Percentiles rank a stretch among this genome's conserved stretches.
Evolutionary conservation across 148 eudicot species (phyloP).

Genomic region (Cornus controversa): DNA sequence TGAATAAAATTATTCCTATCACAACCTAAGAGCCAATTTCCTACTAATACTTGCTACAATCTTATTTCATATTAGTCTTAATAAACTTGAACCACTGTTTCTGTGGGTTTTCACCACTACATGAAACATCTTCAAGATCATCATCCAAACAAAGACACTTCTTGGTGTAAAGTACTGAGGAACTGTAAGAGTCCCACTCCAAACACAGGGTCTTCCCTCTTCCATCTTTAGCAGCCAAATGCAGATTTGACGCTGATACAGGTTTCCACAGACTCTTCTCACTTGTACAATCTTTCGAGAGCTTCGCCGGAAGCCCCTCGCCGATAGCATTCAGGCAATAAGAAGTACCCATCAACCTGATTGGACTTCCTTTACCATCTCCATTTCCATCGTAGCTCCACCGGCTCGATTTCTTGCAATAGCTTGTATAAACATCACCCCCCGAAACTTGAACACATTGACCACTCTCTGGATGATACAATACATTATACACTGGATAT

Average conservation of each 20-base stretch:
- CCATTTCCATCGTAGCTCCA: slow-evolving; percentile 26
- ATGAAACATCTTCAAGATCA: background rate
- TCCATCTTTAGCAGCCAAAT: slow-evolving; percentile 25
- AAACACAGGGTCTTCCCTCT: slow-evolving; percentile 34
- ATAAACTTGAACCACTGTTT: background rate
- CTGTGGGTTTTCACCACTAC: background rate
- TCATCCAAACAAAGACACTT: slow-evolving; percentile 32
- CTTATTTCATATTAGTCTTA: background rate
- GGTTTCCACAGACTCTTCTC: slow-evolving; percentile 19
- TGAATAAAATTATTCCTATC: no score
- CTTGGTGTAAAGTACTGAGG: slow-evolving; percentile 19
- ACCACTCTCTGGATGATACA: slow-evolving; percentile 43
- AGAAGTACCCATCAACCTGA: slow-evolving; percentile 9
- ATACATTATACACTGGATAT: slow-evolving; percentile 6
- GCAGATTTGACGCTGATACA: slow-evolving; percentile 30
- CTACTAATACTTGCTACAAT: no score
- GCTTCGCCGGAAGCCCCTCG: slow-evolving; percentile 13
- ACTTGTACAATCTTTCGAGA: slow-evolving; percentile 28
- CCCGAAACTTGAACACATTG: slow-evolving; percentile 23
- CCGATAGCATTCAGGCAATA: slow-evolving; percentile 22
- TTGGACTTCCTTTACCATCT: background rate
- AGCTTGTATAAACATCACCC: background rate
- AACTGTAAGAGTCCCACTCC: slow-evolving; percentile 19
- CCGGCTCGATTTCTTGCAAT: slow-evolving; percentile 16
- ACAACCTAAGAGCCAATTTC: no score